phyloP scores from a whole-genome alignment of 495 filamentous ascomycete species.

The Talaromyces trachyspermus region DNA sequence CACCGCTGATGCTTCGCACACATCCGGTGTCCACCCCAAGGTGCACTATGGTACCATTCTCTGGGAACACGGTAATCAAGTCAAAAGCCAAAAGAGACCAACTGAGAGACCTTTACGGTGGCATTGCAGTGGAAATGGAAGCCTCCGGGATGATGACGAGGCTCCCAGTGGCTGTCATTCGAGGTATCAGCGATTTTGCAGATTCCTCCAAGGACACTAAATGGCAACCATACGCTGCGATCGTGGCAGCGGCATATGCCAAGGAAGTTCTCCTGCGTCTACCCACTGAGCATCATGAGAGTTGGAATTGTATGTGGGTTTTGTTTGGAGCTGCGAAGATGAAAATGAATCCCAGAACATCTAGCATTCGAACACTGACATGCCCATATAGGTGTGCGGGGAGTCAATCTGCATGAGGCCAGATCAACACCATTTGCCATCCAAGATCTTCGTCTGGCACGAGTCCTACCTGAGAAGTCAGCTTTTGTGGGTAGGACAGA shows the following conservation, averaged over 20 bases:
- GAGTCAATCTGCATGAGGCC: background rate
- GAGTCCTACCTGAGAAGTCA: background rate
- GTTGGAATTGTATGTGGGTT: background rate
- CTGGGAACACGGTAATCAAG: slow-evolving; percentile 10
- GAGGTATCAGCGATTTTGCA: slow-evolving; percentile 24
- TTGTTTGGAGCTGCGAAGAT: background rate
- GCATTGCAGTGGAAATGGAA: slow-evolving; percentile 28
- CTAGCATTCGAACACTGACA: background rate
- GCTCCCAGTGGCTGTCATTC: slow-evolving; percentile 16
- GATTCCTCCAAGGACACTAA: slow-evolving; percentile 22
- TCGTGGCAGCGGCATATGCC: slow-evolving; percentile 8
- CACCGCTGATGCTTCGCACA: background rate
- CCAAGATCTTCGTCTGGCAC: background rate
- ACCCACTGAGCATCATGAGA: background rate
- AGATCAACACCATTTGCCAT: background rate
- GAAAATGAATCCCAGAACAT: background rate
- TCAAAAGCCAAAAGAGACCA: slow-evolving; percentile 5
- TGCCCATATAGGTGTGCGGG: background rate
- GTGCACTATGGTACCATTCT: slow-evolving; percentile 11
- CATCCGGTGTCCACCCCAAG: slow-evolving; percentile 3
- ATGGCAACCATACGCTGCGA: slow-evolving; percentile 22
- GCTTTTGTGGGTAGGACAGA: background rate
- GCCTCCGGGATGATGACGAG: slow-evolving; percentile 23
- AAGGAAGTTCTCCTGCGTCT: slow-evolving; percentile 7
- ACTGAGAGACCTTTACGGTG: slow-evolving; percentile 8